Base-by-base conservation (phyloP, 345 rosid genomes). In the Salix purpurea region DNA sequence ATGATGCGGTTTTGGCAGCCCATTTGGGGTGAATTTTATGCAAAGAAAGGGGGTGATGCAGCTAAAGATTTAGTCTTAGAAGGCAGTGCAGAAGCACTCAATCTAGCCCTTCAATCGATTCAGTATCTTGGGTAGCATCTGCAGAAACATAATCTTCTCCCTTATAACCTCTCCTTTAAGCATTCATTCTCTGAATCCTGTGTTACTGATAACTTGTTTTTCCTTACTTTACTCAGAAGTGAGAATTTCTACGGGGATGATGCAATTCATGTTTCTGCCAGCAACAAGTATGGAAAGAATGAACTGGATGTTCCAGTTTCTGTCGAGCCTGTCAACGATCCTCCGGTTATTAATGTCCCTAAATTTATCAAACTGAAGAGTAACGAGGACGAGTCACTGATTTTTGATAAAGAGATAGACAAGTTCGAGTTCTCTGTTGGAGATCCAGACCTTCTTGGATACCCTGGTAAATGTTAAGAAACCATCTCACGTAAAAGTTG, bases 161-260 rank as follows among this genome's bases (percentile, higher is more conserved):
- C 46, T 36, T 60, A 44, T 40, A 26, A 5, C 61, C 56, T 73
- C 44, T 39, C 46, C 15, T 8, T 15, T 4, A 32, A 37, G 39
- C 30, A 19, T 39, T 9, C 9, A 11, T 16, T 39, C 44, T 42
- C 56, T 69, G 36, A 44, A 11, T 65, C 19, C 30, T 30, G 30
- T 65, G 68, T 28, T 65, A 28, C 15, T 15, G 26, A 10, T 24
- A 36, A 74, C 62, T 70, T 54, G 19, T 34, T 66, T 19, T 67
- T 72, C 23, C 50, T 24, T 9, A n/a, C 40, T 52, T 21, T 54
- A 69, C 72, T 79, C 87, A 95, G 99, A 67, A 88, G 91, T 24
- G 88, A 79, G 74, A 91, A 93, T 62, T 96, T 93, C 87, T 86
- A 89, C 28, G 98, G 99, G 9, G 87, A 83, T 32, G 99, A 93